A percentile compares a stretch with the other conserved stretches of the same genome.
Evolutionary conservation across 2,329 filamentous ascomycete genomes (phyloP).

Genomic region (Clonostachys rosea): DNA sequence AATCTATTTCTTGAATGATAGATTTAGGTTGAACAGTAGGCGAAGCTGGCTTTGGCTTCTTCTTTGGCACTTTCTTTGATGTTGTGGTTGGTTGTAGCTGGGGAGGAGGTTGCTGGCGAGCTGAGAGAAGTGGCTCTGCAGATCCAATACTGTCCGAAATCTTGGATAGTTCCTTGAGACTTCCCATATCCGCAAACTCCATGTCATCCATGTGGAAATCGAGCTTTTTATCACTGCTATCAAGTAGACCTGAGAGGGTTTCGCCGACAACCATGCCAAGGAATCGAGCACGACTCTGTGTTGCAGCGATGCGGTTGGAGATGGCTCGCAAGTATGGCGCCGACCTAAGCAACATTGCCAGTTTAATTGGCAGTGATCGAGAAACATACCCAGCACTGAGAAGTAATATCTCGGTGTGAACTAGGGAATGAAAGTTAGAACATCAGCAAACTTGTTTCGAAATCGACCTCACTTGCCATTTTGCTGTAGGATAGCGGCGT

Average conservation of each 20-base stretch:
- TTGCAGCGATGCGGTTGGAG: conserved; percentile 78
- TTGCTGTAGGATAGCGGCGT: conserved; percentile 81
- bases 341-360: conserved; percentile 67
- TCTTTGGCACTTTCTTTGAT: conserved; percentile 1
- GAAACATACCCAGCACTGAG: conserved; percentile 74
- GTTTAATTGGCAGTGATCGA: conserved; percentile 57
- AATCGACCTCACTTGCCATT: conserved; percentile 55
- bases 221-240: conserved; percentile 67
- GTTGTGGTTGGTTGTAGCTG: neutral
- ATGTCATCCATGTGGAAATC: conserved; percentile 82
- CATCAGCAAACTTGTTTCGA: neutral
- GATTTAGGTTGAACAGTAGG: conserved; percentile 29
- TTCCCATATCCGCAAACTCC: conserved; percentile 64
- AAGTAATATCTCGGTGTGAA: conserved; percentile 74
- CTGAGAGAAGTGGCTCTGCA: conserved; percentile 26
- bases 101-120: too few species aligned
- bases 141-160: conserved; percentile 60
- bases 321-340: conserved; percentile 71
- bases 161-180: conserved; percentile 65
- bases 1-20: conserved; percentile 61
- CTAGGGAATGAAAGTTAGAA: conserved; percentile 36
- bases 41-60: conserved; percentile 15
- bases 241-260: conserved; percentile 56
- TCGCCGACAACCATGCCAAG: conserved; percentile 87
- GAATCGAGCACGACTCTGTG: conserved; percentile 71